Evolutionary conservation across 257 asterid species (phyloP), one percentile per base, ranked within the genome.

Genomic region (Jasminum sambac): DNA sequence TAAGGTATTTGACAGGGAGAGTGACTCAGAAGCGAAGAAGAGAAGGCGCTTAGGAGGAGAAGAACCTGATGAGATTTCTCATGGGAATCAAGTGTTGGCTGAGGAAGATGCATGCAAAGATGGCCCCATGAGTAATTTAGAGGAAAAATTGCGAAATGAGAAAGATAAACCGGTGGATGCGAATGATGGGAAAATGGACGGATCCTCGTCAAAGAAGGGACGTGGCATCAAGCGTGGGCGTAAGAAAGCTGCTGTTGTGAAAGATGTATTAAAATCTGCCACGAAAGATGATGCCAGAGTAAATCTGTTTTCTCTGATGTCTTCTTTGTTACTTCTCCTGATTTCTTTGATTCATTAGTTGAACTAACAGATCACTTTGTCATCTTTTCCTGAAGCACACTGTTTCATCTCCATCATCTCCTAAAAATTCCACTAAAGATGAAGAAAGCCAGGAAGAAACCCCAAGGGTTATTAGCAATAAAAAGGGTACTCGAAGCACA

Each of bases 401-500:
- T 25, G 79, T 71, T 72, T 63, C 88, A 46, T 74, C 87, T 25
- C 80, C 77, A 10, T 86, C 80, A 74, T 81, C 92, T 67, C 85
- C 81, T 50, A 63, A 68, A 72, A 87, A 79, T 79, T 77, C 91
- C 69, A 64, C 79, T 60, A 83, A 86, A 78, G 84, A 68, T 71
- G 86, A 84, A 69, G 82, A 40, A 66, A 76, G 64, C 72, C 70
- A 63, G 69, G 97, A 87, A 79, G 91, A 87, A 80, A 82, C 79
- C 67, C 79, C 82, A 26, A 80, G 58, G 80, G 72, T 19, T 66
- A 78, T 72, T 74, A 34, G 83, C 77, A 95, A 88, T 92, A 84
- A 92, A 77, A 87, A 91, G 76, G 85, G 78, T 52, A 70, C 88
- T 68, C 79, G 83, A 23, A 89, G 84, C 77, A 79, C 80, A 66